Percentiles rank a stretch among this genome's conserved stretches.
Evolutionary conservation across 805 yeast genomes (phyloP).

Genomic region (Nakazawaea wickerhamii): DNA sequence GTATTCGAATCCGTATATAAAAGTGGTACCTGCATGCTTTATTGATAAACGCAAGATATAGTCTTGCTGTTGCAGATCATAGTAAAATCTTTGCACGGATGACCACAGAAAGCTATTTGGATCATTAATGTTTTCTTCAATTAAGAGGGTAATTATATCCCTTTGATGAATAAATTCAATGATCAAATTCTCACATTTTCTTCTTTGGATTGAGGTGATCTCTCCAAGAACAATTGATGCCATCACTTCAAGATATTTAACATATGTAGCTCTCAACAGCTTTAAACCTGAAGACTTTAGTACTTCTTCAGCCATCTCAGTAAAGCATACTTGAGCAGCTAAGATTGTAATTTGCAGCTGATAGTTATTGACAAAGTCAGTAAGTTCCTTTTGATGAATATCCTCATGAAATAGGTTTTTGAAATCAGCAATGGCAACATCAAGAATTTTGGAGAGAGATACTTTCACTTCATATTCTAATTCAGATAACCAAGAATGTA

Average conservation of each 20-base stretch:
- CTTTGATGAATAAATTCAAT: constrained; percentile 62
- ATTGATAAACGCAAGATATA: constrained; percentile 34
- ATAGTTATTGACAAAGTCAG: constrained; percentile 29
- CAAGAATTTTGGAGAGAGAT: constrained; percentile 37
- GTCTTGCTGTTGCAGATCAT: constrained; percentile 23
- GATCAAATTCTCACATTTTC: constrained; percentile 53
- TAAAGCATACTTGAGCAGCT: constrained; percentile 54
- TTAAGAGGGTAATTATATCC: constrained; percentile 29
- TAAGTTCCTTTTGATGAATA: constrained; percentile 16
- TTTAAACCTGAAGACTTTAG: not conserved
- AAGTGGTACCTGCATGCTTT: constrained; percentile 43
- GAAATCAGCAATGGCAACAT: constrained; percentile 26
- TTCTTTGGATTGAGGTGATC: constrained; percentile 27
- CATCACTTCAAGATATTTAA: constrained; percentile 20
- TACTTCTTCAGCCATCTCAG: constrained; percentile 32
- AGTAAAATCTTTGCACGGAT: constrained; percentile 46
- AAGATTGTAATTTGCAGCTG: constrained; percentile 57
- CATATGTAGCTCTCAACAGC: constrained; percentile 5
- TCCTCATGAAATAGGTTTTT: constrained; percentile 12
- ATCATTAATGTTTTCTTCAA: constrained; percentile 7
- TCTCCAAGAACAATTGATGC: constrained; percentile 26
- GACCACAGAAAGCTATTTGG: constrained; percentile 37
- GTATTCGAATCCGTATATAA: constrained; percentile 76
- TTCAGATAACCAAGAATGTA: constrained; percentile 57
- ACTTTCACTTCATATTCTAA: constrained; percentile 50